A percentile compares a stretch with the other conserved stretches of the same genome.
These are phyloP conservation scores for Cinnamomum chago DNA, from an alignment of 164 flowering plant species.

Conservation along the genomic window DNA sequence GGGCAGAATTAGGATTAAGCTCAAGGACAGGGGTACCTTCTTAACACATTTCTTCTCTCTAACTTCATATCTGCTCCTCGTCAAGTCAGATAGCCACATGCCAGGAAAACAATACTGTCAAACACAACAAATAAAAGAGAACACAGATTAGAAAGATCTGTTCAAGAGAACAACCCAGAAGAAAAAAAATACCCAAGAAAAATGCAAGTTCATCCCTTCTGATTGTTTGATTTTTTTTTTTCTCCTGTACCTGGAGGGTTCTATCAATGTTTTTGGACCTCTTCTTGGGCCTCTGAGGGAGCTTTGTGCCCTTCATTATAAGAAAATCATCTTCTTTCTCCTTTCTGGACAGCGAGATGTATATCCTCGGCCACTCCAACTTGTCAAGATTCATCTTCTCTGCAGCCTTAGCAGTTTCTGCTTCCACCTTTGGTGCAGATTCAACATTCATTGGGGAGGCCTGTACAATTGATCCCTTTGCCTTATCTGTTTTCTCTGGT, in stretches of 20 bases:
- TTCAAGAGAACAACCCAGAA: neutral
- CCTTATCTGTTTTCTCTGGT: slow-evolving; percentile 22
- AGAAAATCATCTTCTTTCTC: slow-evolving; percentile 84
- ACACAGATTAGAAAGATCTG: neutral
- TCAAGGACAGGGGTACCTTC: slow-evolving; percentile 41
- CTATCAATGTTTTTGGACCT: slow-evolving; percentile 58
- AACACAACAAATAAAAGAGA: neutral
- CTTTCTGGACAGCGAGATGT: slow-evolving; percentile 51
- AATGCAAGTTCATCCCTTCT: neutral
- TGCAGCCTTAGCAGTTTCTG: slow-evolving; percentile 2
- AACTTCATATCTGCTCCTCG: slow-evolving; percentile 71
- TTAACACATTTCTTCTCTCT: slow-evolving; percentile 77
- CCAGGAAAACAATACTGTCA: slow-evolving; percentile 52
- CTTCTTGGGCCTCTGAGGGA: slow-evolving; percentile 78
- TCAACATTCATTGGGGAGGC: slow-evolving; percentile 9
- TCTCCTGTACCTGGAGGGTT: slow-evolving; percentile 44
- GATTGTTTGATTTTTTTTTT: neutral
- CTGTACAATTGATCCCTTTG: slow-evolving; percentile 5
- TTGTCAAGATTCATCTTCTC: slow-evolving; percentile 31
- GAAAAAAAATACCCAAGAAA: neutral
- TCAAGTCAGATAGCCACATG: slow-evolving; percentile 68
- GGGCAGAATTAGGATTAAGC: neutral
- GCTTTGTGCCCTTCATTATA: slow-evolving; percentile 71
- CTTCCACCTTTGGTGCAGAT: slow-evolving; percentile 5
- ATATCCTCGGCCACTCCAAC: slow-evolving; percentile 57